Conservation (phyloP, 352 stramenopile genomes). For the Globisporangium recalcitrans region DNA sequence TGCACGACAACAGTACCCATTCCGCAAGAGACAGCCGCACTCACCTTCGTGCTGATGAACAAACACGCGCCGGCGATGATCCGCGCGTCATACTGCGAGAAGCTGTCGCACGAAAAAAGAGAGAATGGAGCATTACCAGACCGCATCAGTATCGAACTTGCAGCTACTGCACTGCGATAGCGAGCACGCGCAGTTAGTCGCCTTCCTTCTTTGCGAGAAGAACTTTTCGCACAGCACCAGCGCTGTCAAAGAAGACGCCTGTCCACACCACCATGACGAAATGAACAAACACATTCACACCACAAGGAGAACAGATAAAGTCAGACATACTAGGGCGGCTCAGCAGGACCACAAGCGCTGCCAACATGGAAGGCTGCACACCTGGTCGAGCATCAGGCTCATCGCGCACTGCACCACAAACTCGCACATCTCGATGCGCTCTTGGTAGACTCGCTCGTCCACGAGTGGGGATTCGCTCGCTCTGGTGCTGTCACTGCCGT, state of each 20-base stretch:
- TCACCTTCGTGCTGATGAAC: constrained; percentile 20
- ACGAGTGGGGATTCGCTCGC: background rate
- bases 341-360: background rate
- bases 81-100: constrained; percentile 16
- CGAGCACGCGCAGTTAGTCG: background rate
- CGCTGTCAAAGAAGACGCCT: constrained; percentile 18
- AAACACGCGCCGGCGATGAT: constrained; percentile 18
- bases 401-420: constrained; percentile 12
- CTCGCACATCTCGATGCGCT: constrained; percentile 8
- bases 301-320: no score
- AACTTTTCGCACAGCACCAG: constrained; percentile 18
- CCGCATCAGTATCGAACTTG: background rate
- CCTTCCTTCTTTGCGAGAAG: constrained; percentile 21
- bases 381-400: constrained; percentile 18
- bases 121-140: background rate
- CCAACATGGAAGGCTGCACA: background rate
- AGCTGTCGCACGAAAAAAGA: constrained; percentile 7
- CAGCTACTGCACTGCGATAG: background rate
- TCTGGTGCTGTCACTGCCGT: background rate
- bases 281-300: background rate
- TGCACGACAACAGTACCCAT: no score
- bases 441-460: background rate
- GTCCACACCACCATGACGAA: background rate
- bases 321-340: background rate
- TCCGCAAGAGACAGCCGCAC: background rate